phyloP scores from a whole-genome alignment of 2,329 filamentous ascomycete genomes.

The Lachnellula suecica region DNA sequence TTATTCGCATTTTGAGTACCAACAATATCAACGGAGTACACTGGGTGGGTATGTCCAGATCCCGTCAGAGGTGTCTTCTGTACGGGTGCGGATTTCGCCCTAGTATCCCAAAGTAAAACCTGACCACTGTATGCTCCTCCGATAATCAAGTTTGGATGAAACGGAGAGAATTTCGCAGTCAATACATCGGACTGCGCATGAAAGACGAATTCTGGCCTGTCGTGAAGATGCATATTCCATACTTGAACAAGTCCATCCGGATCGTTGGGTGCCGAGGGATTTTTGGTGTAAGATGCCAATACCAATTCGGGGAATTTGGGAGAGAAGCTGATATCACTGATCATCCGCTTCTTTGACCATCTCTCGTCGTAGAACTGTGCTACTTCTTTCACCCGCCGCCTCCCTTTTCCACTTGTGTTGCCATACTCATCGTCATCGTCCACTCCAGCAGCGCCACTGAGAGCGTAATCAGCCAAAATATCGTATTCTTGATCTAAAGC shows the following conservation, averaged over 20 bases:
- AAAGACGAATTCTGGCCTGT: constrained; percentile 93
- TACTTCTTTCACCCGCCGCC: constrained; percentile 78
- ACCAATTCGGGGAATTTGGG: constrained; percentile 92
- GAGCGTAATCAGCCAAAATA: constrained; percentile 89
- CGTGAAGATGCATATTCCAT: constrained; percentile 95
- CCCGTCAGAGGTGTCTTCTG: constrained; percentile 96
- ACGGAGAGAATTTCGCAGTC: constrained; percentile 96
- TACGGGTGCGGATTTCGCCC: constrained; percentile 83
- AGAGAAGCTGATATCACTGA: constrained; percentile 93
- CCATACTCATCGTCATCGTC: constrained; percentile 79
- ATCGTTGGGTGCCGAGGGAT: constrained; percentile 89
- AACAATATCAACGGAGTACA: constrained; percentile 93
- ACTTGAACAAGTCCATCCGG: constrained; percentile 92
- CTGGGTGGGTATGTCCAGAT: constrained; percentile 91
- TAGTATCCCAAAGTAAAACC: constrained; percentile 94
- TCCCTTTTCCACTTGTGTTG: constrained; percentile 68
- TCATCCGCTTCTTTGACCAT: constrained; percentile 97
- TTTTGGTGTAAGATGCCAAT: constrained; percentile 95
- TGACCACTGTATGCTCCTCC: constrained; percentile 97
- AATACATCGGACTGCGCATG: constrained; percentile 95
- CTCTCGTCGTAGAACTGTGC: constrained; percentile 92
- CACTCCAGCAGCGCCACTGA: constrained; percentile 68
- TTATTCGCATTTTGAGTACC: constrained; percentile 99
- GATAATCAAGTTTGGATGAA: constrained; percentile 93
- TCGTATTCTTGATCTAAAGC: constrained; percentile 96